Base-by-base conservation (phyloP, 2,329 filamentous ascomycete species). In the Ceratocystis cacaofunesta region DNA sequence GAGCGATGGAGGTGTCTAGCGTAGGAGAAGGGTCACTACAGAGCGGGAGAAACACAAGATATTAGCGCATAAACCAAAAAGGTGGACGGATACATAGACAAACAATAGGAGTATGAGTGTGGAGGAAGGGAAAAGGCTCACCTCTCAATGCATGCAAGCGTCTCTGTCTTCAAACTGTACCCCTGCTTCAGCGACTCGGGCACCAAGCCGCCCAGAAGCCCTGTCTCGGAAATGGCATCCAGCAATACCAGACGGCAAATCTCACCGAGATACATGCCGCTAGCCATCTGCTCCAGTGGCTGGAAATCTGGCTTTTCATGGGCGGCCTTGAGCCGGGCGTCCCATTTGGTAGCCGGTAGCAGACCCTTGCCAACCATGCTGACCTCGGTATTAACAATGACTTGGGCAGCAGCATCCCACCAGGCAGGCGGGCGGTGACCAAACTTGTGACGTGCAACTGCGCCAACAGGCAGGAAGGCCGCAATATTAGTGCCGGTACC, bases 401-500 rank as follows among this genome's bases (percentile, higher is more conserved):
- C 83, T 69, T 86, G 82, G 66, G 78, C 81, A 3, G 83, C 84
- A 22, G 76, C 75, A 25, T 80, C 76, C 70, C 83, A 82, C 84
- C 84, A 86, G 41, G 73, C 73, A 5, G 74, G 71, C 0, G 83
- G 81, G 7, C 83, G 78, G 30, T 73, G 70, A 52, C 83, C 83
- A 67, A 84, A 85, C 71, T 86, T 87, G 60, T 74, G 67, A 55
- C 75, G 76, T 32, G 79, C 78, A 64, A 88, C 78, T 17, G 81
- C 77, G 2, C 77, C 75, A 2, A 85, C 78, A 4, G 85, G 85
- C 30, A 87, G 77, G 71, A 87, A 83, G 30, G 81, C 83, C 60
- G 85, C 83, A 60, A 85, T 81, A 73, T 88, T 88, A 67, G 84
- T 78, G 36, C 85, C 85, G 0, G 85, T 88, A 19, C 85, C 85